Conservation (phyloP, 371 early-diverging fungal species). For the Mortierella sp. region DNA sequence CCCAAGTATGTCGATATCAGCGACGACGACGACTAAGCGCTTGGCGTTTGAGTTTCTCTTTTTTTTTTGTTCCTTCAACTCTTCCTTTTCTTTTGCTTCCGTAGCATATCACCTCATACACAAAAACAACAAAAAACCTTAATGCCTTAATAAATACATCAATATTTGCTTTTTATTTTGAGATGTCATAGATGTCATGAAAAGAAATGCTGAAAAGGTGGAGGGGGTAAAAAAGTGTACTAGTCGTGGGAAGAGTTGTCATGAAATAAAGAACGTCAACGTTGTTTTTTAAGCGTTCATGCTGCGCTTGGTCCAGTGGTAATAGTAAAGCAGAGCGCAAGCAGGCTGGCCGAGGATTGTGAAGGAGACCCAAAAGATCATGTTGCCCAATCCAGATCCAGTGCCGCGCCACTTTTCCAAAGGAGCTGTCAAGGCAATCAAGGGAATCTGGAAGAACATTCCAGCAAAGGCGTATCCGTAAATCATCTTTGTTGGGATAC, state of each 20-base stretch:
- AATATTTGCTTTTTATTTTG: neutral
- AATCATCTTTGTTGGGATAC: conserved; percentile 86
- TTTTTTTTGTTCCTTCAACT: too few relatives aligned
- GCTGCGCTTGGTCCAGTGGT: conserved; percentile 73
- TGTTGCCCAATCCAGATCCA: conserved; percentile 89
- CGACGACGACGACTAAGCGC: conserved; percentile 35
- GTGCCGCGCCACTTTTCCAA: conserved; percentile 81
- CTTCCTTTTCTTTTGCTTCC: too few relatives aligned
- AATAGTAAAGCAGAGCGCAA: conserved; percentile 86
- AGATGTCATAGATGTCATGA: neutral
- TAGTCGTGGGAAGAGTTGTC: neutral
- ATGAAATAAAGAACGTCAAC: neutral
- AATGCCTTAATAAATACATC: neutral
- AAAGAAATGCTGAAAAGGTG: neutral
- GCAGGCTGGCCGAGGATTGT: conserved; percentile 92
- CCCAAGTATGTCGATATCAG: conserved; percentile 56
- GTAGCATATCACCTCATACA: neutral
- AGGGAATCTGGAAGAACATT: conserved; percentile 92
- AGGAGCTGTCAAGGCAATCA: conserved; percentile 80
- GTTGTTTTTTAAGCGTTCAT: neutral
- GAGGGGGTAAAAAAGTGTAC: too few relatives aligned
- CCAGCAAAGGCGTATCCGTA: conserved; percentile 90
- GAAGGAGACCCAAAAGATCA: conserved; percentile 92
- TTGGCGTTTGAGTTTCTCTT: neutral
- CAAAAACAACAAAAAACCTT: neutral